phyloP scores from a whole-genome alignment of 106 monocot species.

The Vanilla planifolia region DNA sequence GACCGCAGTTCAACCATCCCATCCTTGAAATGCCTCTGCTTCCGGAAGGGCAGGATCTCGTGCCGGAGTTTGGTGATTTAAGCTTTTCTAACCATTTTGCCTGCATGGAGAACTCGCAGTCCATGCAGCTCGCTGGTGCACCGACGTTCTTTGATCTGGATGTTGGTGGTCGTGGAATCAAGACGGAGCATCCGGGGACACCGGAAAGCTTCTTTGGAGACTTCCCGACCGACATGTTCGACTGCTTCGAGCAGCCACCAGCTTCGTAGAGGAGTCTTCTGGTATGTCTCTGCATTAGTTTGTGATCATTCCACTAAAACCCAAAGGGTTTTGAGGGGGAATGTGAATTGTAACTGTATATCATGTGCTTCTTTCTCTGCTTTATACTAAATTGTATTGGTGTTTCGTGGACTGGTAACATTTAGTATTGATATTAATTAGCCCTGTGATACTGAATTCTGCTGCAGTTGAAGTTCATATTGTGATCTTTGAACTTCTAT shows the following conservation, averaged over 20 bases:
- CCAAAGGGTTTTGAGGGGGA: no score
- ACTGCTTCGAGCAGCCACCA: constrained; percentile 26
- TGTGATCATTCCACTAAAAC: no score
- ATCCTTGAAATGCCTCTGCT: constrained; percentile 14
- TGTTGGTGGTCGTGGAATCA: background rate
- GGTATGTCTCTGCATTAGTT: no score
- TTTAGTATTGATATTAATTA: no score
- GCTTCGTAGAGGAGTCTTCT: constrained; percentile 12
- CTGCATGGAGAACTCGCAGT: constrained; percentile 1
- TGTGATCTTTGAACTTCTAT: no score
- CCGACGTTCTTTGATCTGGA: constrained; percentile 17
- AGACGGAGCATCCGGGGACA: background rate
- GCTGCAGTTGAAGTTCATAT: no score
- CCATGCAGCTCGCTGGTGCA: background rate
- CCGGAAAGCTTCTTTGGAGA: constrained; percentile 48
- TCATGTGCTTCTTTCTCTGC: no score
- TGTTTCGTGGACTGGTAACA: no score
- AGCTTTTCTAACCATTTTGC: constrained; percentile 4
- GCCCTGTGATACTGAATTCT: no score
- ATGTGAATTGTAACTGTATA: no score
- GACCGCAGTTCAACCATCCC: constrained; percentile 11
- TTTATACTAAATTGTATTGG: no score
- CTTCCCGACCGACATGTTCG: constrained; percentile 47
- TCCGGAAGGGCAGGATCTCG: background rate
- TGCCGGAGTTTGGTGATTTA: constrained; percentile 14